Conservation (phyloP, 768 basidiomycete genomes). For the Rubroboletus pulcherrimus region DNA sequence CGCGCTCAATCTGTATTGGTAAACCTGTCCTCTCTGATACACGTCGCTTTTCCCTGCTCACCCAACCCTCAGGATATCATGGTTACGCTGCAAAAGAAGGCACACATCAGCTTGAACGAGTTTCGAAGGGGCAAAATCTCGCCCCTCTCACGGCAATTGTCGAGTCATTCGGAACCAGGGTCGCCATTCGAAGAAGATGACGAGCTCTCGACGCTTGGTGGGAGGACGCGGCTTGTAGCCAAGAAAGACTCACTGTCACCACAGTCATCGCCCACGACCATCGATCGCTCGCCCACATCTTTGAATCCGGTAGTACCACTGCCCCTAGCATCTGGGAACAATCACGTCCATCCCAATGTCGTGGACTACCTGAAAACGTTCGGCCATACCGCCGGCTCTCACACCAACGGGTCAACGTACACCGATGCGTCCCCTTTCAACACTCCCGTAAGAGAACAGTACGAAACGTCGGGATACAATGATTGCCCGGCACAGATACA, state of each 20-base stretch:
- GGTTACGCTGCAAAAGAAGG: slow-evolving; percentile 59
- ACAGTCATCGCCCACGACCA: slow-evolving; percentile 34
- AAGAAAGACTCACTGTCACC: slow-evolving; percentile 59
- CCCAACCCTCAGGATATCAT: slow-evolving; percentile 50
- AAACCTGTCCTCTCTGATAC: slow-evolving; percentile 16
- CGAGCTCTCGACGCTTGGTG: slow-evolving; percentile 60
- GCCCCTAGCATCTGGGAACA: slow-evolving; percentile 50
- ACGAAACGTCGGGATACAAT: slow-evolving; percentile 20
- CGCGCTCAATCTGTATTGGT: slow-evolving; percentile 64
- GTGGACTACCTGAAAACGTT: slow-evolving; percentile 70
- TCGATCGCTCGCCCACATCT: slow-evolving; percentile 68
- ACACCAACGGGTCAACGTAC: slow-evolving; percentile 23
- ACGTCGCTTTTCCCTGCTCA: slow-evolving; percentile 10
- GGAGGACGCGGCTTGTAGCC: slow-evolving; percentile 61
- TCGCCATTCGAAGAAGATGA: slow-evolving; percentile 53
- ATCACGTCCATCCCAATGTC: slow-evolving; percentile 57
- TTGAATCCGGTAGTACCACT: slow-evolving; percentile 71
- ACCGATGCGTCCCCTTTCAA: slow-evolving; percentile 21
- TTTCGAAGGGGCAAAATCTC: slow-evolving; percentile 56
- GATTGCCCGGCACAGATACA: slow-evolving; percentile 25
- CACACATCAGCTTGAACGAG: slow-evolving; percentile 61
- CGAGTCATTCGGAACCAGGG: slow-evolving; percentile 37
- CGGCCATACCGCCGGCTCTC: slow-evolving; percentile 25
- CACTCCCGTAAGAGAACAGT: slow-evolving; percentile 25
- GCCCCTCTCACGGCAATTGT: slow-evolving; percentile 35